A percentile compares a stretch with the other conserved stretches of the same genome.
These are phyloP conservation scores for Pythium vanterpoolii DNA, from an alignment of 352 stramenopile species.

Conservation along the genomic window DNA sequence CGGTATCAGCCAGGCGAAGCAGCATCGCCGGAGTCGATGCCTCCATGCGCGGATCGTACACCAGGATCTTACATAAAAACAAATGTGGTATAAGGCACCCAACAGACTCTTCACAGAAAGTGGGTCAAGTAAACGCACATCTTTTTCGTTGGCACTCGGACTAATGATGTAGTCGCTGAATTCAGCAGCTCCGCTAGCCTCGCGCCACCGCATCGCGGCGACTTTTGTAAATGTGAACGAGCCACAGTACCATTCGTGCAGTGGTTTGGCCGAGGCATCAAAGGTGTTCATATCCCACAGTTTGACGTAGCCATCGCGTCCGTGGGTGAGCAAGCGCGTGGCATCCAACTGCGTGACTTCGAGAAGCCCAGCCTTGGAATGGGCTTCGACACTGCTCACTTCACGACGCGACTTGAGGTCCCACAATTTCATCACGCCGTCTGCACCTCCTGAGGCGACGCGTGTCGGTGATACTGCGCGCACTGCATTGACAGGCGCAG, in stretches of 20 bases:
- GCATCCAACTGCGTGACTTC: slow-evolving; percentile 28
- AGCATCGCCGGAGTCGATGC: slow-evolving; percentile 15
- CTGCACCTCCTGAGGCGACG: slow-evolving; percentile 50
- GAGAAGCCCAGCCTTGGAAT: slow-evolving; percentile 80
- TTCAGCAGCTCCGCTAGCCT: not conserved
- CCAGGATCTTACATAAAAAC: slow-evolving; percentile 23
- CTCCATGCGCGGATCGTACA: slow-evolving; percentile 22
- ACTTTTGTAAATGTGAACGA: slow-evolving; percentile 38
- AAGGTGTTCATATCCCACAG: slow-evolving; percentile 40
- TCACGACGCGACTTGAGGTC: slow-evolving; percentile 59
- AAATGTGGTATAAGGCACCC: too few species aligned
- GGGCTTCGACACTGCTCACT: slow-evolving; percentile 28
- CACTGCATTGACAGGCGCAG: slow-evolving; percentile 53
- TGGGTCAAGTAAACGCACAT: slow-evolving; percentile 13
- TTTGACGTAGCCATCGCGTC: slow-evolving; percentile 66
- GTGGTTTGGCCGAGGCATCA: not conserved
- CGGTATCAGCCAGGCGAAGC: slow-evolving; percentile 2
- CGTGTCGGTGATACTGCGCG: slow-evolving; percentile 38
- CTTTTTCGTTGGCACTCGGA: slow-evolving; percentile 24
- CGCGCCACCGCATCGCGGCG: slow-evolving; percentile 20
- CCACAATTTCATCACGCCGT: slow-evolving; percentile 76
- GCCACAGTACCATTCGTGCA: slow-evolving; percentile 23
- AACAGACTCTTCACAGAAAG: too few species aligned
- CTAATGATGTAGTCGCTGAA: slow-evolving; percentile 13
- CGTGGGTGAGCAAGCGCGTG: slow-evolving; percentile 55